A percentile compares a stretch with the other conserved stretches of the same genome.
These are phyloP conservation scores for Globisporangium cystogenes DNA, from an alignment of 352 stramenopile species.

Conservation along the genomic window DNA sequence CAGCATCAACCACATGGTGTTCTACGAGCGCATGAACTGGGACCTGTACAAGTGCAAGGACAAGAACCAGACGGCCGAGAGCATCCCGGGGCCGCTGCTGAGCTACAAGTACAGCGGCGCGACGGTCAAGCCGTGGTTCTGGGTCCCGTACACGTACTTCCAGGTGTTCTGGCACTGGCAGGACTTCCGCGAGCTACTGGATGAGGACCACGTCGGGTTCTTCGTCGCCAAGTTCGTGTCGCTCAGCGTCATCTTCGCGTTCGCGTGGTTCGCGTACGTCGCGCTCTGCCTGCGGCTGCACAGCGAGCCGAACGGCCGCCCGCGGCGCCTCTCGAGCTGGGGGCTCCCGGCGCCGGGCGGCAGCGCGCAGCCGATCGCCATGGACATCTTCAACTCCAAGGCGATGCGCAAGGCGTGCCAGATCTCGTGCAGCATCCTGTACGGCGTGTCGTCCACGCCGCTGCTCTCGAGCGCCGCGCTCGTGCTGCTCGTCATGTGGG, in stretches of 20 bases:
- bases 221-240: conserved; percentile 60
- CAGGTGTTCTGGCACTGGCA: conserved; percentile 84
- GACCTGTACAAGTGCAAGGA: conserved; percentile 83
- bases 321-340: conserved; percentile 54
- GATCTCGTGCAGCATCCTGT: conserved; percentile 68
- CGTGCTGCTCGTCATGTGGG: conserved; percentile 38
- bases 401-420: conserved; percentile 68
- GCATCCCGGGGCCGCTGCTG: conserved; percentile 64
- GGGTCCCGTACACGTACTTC: conserved; percentile 78
- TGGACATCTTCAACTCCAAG: conserved; percentile 70
- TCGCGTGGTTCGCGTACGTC: conserved; percentile 64
- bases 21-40: conserved; percentile 86
- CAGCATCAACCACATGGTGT: conserved; percentile 87
- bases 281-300: conserved; percentile 62
- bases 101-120: conserved; percentile 78
- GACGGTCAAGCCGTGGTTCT: conserved; percentile 78
- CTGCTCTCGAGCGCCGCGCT: conserved; percentile 56
- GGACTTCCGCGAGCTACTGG: conserved; percentile 42
- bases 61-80: conserved; percentile 45
- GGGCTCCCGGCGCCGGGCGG: conserved; percentile 42
- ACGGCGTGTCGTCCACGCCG: conserved; percentile 60
- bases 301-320: conserved; percentile 55
- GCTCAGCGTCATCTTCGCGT: conserved; percentile 50
- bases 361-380: conserved; percentile 43
- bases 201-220: conserved; percentile 56